Percentiles rank a stretch among this genome's conserved stretches.
These are phyloP conservation scores for Puccinia horiana DNA, from an alignment of 1,284 basidiomycete genomes.

Conservation along the genomic window DNA sequence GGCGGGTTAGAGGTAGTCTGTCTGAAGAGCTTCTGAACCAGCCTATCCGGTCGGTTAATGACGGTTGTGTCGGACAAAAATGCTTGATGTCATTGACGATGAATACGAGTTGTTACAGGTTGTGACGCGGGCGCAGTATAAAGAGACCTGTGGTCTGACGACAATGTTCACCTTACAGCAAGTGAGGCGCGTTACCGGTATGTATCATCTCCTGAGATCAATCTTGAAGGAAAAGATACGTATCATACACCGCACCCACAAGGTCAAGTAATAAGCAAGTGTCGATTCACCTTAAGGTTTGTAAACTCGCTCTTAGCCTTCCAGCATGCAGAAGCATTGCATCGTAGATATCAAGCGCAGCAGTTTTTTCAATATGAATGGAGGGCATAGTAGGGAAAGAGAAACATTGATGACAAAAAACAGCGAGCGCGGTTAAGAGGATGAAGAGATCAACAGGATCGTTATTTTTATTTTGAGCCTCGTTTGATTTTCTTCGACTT, in stretches of 20 bases:
- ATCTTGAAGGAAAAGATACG: too few species aligned
- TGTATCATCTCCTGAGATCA: too few species aligned
- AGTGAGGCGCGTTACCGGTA: neutral
- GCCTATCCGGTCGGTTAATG: neutral
- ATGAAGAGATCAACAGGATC: neutral
- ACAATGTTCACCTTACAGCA: neutral
- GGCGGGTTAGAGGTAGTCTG: too few species aligned
- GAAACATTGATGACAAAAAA: neutral
- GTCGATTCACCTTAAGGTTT: too few species aligned
- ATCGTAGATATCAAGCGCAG: neutral
- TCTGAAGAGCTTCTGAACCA: neutral
- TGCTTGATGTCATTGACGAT: neutral
- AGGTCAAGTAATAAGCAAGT: too few species aligned
- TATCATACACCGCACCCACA: too few species aligned
- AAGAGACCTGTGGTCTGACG: neutral
- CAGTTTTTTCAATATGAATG: neutral
- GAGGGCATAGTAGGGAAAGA: too few species aligned
- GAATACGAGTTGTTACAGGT: neutral
- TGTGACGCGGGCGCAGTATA: neutral
- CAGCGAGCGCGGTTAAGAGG: neutral
- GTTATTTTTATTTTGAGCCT: neutral
- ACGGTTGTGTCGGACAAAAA: too few species aligned
- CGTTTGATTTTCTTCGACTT: slow-evolving; percentile 9
- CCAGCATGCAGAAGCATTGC: too few species aligned
- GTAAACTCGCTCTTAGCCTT: too few species aligned